phyloP scores from a whole-genome alignment of 371 early-diverging fungal species.

The Lichtheimia hyalospora region DNA sequence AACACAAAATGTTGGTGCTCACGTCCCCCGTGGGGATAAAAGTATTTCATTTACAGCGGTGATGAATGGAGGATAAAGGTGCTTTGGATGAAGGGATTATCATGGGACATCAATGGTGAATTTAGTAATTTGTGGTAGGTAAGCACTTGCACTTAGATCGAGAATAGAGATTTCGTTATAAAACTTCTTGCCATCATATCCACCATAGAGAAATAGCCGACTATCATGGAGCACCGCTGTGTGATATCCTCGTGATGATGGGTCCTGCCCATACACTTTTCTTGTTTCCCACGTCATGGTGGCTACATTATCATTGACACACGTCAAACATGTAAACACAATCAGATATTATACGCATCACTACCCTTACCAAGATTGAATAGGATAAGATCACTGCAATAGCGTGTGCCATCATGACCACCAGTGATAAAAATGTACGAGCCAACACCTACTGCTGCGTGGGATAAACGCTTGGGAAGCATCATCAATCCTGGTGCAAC shows the following conservation, averaged over 20 bases:
- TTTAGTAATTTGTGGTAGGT: constrained; percentile 67
- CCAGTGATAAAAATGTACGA: constrained; percentile 84
- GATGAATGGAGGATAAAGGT: too few species aligned
- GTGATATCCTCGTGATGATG: constrained; percentile 85
- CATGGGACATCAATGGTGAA: constrained; percentile 35
- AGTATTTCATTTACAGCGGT: too few species aligned
- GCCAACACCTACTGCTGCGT: constrained; percentile 80
- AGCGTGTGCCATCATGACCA: constrained; percentile 83
- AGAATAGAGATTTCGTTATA: constrained; percentile 79
- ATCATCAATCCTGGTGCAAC: constrained; percentile 46
- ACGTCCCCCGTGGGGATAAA: too few species aligned
- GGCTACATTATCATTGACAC: constrained; percentile 34
- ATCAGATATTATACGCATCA: neutral
- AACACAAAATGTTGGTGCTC: too few species aligned
- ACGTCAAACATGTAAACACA: neutral
- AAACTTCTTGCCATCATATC: constrained; percentile 80
- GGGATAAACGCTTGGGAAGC: constrained; percentile 71
- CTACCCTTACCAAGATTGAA: constrained; percentile 68
- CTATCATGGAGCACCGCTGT: constrained; percentile 77
- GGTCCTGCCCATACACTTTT: constrained; percentile 68
- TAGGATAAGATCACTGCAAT: constrained; percentile 74
- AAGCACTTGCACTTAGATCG: constrained; percentile 78
- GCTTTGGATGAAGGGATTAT: too few species aligned
- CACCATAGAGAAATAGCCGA: constrained; percentile 80
- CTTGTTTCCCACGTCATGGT: constrained; percentile 81